Base-by-base conservation (phyloP, 1,284 basidiomycete species). In the Tremellales sp. region DNA sequence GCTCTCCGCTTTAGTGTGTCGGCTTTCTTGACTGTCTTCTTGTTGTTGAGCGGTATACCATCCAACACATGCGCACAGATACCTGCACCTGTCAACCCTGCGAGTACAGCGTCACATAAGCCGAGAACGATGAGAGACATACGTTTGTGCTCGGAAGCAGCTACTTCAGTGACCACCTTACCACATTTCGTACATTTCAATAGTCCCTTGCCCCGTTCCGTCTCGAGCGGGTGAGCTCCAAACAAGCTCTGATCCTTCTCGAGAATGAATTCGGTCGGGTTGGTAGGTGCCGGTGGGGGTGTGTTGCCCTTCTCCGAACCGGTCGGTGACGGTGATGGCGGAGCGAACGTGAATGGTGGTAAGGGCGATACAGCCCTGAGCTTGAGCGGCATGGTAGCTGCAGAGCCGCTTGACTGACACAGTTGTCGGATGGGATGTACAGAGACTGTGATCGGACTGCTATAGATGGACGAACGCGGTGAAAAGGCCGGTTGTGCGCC, bases 191-290 rank as follows among this genome's bases (percentile, higher is more conserved):
- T 80, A 72, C 89, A 94, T 52, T 80, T 82, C 42, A 87, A 81
- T 19, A 91, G 71, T 21, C 85, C 87, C 40, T 86, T 80, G 47
- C 72, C 86, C 77, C 21, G 79, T 77, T 73, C 69, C 13, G 47
- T 48, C 2, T 40, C 47, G 4, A 44, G 78, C 13, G 89, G 87
- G 51, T 83, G 78, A 3, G 83, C 79, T 29, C 88, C 89, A 70
- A 86, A 92, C 53, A 87, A 79, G 77, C 85, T 86, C 89, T 91
- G 91, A 66, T 90, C 87, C 53, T 81, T 81, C 7, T 86, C 86
- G 24, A 85, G 82, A 13, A 91, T 82, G 82, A 87, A 88, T 75
- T 83, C 79, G 21, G 86, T 86, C 0, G 88, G 88, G 0, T 87
- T 86, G 21, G 61, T 56, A 12, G 67, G 62, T 17, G 45, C 41